phyloP scores from a whole-genome alignment of 768 basidiomycete species.

The Lactarius vividus region DNA sequence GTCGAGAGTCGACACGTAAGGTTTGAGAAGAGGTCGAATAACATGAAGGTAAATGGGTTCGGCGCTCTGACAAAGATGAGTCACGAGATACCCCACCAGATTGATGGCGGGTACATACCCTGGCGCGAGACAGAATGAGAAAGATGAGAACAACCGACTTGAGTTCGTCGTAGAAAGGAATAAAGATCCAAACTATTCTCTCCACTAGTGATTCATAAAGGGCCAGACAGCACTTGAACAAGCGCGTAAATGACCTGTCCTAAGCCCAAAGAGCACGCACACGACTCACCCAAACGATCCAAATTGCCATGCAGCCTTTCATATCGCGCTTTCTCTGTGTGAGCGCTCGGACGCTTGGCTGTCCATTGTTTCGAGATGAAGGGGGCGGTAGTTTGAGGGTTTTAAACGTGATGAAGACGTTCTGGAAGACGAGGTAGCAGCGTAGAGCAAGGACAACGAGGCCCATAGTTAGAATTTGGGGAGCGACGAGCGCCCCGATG shows the following conservation, averaged over 20 bases:
- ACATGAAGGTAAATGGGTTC: constrained; percentile 83
- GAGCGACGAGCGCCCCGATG: constrained; percentile 19
- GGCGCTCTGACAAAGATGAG: constrained; percentile 54
- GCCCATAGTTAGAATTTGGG: constrained; percentile 47
- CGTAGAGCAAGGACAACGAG: constrained; percentile 66
- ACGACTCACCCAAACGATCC: constrained; percentile 77
- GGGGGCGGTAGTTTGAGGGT: constrained; percentile 66
- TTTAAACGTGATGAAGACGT: constrained; percentile 84
- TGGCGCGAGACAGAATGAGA: constrained; percentile 70
- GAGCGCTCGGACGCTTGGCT: constrained; percentile 62
- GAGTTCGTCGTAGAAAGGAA: constrained; percentile 83
- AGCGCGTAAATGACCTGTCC: constrained; percentile 24
- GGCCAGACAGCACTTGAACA: constrained; percentile 62
- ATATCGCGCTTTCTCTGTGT: constrained; percentile 79
- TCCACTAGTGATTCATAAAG: constrained; percentile 68
- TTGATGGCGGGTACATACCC: constrained; percentile 40
- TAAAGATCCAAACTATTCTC: constrained; percentile 59
- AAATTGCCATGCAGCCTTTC: constrained; percentile 80
- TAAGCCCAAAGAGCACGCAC: constrained; percentile 10
- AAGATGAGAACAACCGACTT: constrained; percentile 73
- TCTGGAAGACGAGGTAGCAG: constrained; percentile 67
- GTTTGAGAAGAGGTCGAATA: constrained; percentile 74
- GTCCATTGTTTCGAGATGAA: constrained; percentile 51
- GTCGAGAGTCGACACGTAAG: constrained; percentile 68
- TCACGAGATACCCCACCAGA: constrained; percentile 1